These are phyloP conservation scores for Coccomyxa sp. DNA, from an alignment of 139 green algal genomes.

Conservation along the genomic window DNA sequence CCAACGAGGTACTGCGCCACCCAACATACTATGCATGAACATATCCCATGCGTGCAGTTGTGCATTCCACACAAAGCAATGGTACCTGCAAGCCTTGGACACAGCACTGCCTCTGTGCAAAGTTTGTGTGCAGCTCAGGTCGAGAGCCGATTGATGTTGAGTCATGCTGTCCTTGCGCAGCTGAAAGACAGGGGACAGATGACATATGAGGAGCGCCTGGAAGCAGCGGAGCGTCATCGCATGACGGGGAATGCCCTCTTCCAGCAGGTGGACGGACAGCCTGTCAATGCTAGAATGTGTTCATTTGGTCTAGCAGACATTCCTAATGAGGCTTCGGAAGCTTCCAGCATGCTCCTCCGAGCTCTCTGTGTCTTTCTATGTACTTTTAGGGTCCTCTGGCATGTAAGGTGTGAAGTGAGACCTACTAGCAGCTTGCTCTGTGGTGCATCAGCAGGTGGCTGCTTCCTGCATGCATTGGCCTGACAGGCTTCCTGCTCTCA, in stretches of 20 bases:
- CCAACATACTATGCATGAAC: background rate
- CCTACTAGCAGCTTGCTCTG: too few relatives aligned
- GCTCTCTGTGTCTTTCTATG: too few relatives aligned
- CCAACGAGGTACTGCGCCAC: slow-evolving; percentile 18
- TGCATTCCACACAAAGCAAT: background rate
- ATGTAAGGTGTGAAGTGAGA: too few relatives aligned
- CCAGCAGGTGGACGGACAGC: slow-evolving; percentile 29
- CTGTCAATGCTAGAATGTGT: too few relatives aligned
- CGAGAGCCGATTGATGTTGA: background rate
- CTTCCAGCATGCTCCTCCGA: too few relatives aligned
- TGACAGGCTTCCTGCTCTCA: too few relatives aligned
- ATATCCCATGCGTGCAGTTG: background rate
- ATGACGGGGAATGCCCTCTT: slow-evolving; percentile 67
- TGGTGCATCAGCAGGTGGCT: too few relatives aligned
- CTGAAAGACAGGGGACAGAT: slow-evolving; percentile 13
- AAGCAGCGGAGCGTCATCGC: slow-evolving; percentile 61
- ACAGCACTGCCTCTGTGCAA: background rate
- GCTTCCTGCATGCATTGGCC: too few relatives aligned
- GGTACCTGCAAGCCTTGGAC: background rate
- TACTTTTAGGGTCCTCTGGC: too few relatives aligned
- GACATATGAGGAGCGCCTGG: slow-evolving; percentile 70
- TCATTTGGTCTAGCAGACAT: too few relatives aligned
- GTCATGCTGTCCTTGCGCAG: background rate
- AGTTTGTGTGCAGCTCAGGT: too few relatives aligned
- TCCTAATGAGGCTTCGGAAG: too few relatives aligned